These are phyloP conservation scores for Neophaeococcomyces mojaviensis DNA, from an alignment of 2,329 filamentous ascomycete genomes.

Conservation along the genomic window DNA sequence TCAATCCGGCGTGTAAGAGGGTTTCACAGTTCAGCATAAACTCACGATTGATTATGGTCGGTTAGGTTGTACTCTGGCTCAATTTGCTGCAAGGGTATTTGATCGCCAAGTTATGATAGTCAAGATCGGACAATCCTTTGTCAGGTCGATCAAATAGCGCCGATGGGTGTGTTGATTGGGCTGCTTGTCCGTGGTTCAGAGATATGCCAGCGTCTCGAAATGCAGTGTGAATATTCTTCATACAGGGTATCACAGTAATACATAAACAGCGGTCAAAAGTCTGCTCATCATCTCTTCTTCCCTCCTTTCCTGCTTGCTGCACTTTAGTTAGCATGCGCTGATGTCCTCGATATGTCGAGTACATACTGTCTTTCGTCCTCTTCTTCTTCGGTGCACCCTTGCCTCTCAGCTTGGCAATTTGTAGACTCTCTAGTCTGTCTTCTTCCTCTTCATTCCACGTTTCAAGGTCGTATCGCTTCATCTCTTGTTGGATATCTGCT, in stretches of 20 bases:
- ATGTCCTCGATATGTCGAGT: not conserved
- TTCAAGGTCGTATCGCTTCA: slow-evolving; percentile 56
- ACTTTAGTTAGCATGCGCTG: slow-evolving; percentile 5
- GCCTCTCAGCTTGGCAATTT: slow-evolving; percentile 62
- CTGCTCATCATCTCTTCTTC: slow-evolving; percentile 11
- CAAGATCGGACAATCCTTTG: too few relatives aligned
- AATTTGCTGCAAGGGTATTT: too few relatives aligned
- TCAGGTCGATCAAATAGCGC: too few relatives aligned
- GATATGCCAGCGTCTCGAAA: not conserved
- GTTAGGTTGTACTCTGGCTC: too few relatives aligned
- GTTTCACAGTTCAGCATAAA: too few relatives aligned
- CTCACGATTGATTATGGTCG: too few relatives aligned
- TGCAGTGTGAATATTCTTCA: not conserved
- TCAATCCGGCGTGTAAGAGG: too few relatives aligned
- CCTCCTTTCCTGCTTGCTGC: slow-evolving; percentile 17
- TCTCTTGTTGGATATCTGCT: slow-evolving; percentile 63
- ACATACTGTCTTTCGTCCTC: slow-evolving; percentile 46
- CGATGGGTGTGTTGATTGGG: too few relatives aligned
- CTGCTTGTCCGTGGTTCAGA: not conserved
- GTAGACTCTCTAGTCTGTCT: slow-evolving; percentile 67
- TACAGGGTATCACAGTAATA: slow-evolving; percentile 9
- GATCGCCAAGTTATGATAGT: too few relatives aligned
- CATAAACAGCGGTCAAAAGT: not conserved
- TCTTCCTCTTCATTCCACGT: slow-evolving; percentile 70
- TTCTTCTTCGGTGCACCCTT: slow-evolving; percentile 91